Evolutionary conservation across 164 flowering plant genomes (phyloP).

Genomic region (Chimonanthus praecox): DNA sequence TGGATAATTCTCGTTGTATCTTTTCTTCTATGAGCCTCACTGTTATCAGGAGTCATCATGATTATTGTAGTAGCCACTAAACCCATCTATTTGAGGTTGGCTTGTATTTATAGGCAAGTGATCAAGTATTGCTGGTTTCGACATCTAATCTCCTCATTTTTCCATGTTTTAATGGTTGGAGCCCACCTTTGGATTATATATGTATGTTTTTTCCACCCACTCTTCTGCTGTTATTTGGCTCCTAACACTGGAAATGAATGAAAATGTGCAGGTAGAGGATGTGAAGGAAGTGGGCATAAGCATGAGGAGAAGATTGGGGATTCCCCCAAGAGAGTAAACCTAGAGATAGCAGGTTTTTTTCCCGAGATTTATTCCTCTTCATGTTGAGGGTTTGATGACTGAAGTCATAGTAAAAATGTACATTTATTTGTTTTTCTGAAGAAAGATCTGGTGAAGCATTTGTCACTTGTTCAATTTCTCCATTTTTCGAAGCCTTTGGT

Average conservation of each 20-base stretch:
- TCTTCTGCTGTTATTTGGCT: background rate
- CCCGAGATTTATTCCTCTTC: too few species aligned
- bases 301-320: slow-evolving; percentile 40
- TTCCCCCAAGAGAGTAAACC: slow-evolving; percentile 28
- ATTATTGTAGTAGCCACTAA: too few species aligned
- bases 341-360: too few species aligned
- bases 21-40: too few species aligned
- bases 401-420: too few species aligned
- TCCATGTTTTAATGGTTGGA: background rate
- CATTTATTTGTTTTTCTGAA: too few species aligned
- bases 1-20: too few species aligned
- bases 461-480: too few species aligned
- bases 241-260: background rate
- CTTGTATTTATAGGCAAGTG: background rate
- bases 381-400: too few species aligned
- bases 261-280: slow-evolving; percentile 43
- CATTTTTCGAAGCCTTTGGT: too few species aligned
- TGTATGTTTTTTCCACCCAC: background rate
- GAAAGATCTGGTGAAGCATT: too few species aligned
- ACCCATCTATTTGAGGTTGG: background rate
- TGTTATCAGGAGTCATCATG: too few species aligned
- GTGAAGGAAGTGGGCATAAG: slow-evolving; percentile 43
- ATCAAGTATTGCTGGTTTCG: background rate
- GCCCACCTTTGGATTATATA: background rate
- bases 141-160: background rate